Base-by-base conservation (phyloP, 306 rosid species). In the Urtica urens region DNA sequence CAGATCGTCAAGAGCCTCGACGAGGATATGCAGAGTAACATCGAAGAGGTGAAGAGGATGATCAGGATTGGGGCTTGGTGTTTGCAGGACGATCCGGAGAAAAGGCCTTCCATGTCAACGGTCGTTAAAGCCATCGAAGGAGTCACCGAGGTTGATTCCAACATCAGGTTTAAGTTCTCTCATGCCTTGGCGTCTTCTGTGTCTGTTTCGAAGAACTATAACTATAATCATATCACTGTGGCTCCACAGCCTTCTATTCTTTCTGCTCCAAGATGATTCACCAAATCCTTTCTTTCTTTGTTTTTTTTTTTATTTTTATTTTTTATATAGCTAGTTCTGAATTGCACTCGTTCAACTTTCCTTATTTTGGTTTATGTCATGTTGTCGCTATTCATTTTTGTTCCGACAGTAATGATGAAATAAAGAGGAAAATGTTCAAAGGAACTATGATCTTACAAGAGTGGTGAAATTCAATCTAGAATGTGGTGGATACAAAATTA, bases 31-130 rank as follows among this genome's bases (percentile, higher is more conserved):
- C 17, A 14, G 46, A 45, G 33, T 21, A 33, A 45, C 17, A 15
- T 19, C 23, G 62, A 57, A 34, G 53, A 57, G 15, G 62, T 45
- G 53, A 23, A 14, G 15, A 57, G 23, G 15, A 33, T 44, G 51
- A 44, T 57, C 21, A 57, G 44, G 44, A 45, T 57, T 8, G 53
- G 62, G 16, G 53, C 42, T 33, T 57, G 53, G 45, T 57, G 62
- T 30, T 57, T 57, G 45, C 53, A 57, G 44, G 33, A 57, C 16
- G 62, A 57, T 44, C 39, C 21, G 17, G 23, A 22, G 1, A 27
- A 16, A 40, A 57, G 52, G 53, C 62, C 62, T 43, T 38, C 16
- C 15, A 57, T 57, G 62, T 57, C 62, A 7, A 57, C 53, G 5
- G 62, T 55, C 7, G 60, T 55, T 2, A 55, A 55, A 24, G 49